Evolutionary conservation across 192 early-diverging fungal species (phyloP).

Genomic region (Allomyces macrogynus): DNA sequence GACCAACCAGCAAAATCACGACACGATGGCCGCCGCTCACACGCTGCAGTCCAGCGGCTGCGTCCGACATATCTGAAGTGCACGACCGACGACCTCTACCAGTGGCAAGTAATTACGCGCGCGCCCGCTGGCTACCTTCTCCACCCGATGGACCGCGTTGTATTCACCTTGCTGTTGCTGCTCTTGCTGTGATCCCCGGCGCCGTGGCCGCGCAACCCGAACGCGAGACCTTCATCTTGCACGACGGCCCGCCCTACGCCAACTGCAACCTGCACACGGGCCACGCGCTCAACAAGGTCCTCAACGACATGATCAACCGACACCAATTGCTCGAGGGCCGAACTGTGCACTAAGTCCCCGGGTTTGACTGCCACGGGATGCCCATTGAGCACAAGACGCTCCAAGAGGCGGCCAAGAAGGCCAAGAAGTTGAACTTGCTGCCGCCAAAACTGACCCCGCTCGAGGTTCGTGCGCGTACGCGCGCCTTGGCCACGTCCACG

Average conservation of each 20-base stretch:
- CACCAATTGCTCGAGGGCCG: slow-evolving; percentile 48
- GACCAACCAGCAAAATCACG: neutral
- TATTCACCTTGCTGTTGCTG: neutral
- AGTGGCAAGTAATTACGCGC: slow-evolving; percentile 37
- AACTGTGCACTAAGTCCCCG: slow-evolving; percentile 50
- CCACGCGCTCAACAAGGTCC: slow-evolving; percentile 63
- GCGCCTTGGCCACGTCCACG: slow-evolving; percentile 33
- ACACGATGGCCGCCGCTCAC: neutral
- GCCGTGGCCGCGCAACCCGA: slow-evolving; percentile 25
- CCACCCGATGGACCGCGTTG: neutral
- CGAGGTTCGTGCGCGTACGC: slow-evolving; percentile 31
- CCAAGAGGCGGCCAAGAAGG: slow-evolving; percentile 14
- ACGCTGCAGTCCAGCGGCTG: neutral
- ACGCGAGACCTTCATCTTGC: slow-evolving; percentile 44
- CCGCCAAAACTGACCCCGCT: slow-evolving; percentile 15
- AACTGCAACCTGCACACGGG: slow-evolving; percentile 52
- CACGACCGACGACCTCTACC: slow-evolving; percentile 41
- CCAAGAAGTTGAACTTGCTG: slow-evolving; percentile 3
- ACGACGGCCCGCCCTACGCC: slow-evolving; percentile 67
- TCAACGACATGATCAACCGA: slow-evolving; percentile 59
- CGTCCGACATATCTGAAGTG: slow-evolving; percentile 10
- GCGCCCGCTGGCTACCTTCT: neutral
- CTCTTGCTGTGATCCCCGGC: neutral
- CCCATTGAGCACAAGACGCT: slow-evolving; percentile 66
- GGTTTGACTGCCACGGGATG: slow-evolving; percentile 63